Evolutionary conservation across 176 grass and related monocot species (phyloP).

Genomic region (Triticum dicoccoides): DNA sequence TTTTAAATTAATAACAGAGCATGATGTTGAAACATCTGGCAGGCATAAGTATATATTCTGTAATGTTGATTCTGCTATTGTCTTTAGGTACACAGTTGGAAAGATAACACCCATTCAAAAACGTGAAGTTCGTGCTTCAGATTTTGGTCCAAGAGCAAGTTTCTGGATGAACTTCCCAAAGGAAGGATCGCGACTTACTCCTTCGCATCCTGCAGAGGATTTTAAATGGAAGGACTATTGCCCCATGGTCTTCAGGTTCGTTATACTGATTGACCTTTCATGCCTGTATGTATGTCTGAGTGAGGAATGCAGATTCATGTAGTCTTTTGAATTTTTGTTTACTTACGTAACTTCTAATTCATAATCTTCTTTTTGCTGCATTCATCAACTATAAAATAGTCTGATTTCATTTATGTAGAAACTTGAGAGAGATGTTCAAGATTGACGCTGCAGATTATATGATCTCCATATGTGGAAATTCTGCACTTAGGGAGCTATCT

Average conservation of each 20-base stretch:
- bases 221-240: constrained; percentile 99
- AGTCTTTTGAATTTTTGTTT: constrained; percentile 1
- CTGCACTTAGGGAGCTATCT: constrained; percentile 89
- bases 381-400: constrained; percentile 4
- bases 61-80: constrained; percentile 12
- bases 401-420: constrained; percentile 55
- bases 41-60: not conserved
- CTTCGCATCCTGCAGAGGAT: constrained; percentile 82
- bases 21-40: not conserved
- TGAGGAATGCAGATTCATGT: constrained; percentile 6
- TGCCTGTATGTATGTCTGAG: not conserved
- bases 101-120: constrained; percentile 98
- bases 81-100: constrained; percentile 92
- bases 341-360: not conserved
- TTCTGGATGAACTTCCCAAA: constrained; percentile 99
- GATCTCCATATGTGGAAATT: constrained; percentile 96
- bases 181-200: constrained; percentile 90
- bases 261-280: constrained; percentile 17
- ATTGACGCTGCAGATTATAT: constrained; percentile 99
- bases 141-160: constrained; percentile 94
- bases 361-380: not conserved
- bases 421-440: constrained; percentile 98
- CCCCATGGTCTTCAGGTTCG: constrained; percentile 97
- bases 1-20: not conserved
- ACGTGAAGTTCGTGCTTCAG: constrained; percentile 90